Percentiles rank a stretch among this genome's conserved stretches.
Conservation (phyloP, 345 rosid species). For the Punica granatum region DNA sequence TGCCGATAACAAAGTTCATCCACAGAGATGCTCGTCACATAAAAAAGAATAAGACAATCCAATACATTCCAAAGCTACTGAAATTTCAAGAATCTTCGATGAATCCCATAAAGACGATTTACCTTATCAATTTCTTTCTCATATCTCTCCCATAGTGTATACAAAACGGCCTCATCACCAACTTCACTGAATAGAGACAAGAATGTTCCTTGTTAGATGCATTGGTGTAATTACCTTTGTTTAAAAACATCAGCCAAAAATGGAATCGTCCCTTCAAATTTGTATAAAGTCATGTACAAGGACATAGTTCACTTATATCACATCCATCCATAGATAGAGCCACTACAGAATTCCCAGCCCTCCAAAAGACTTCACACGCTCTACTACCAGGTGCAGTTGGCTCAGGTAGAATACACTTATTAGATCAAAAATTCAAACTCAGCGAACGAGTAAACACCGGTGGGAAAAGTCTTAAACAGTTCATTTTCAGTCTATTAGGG, state of each 20-base stretch:
- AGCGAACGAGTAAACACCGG: background rate
- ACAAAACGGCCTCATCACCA: conserved; percentile 46
- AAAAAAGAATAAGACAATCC: background rate
- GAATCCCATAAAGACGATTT: conserved; percentile 4
- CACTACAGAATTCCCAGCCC: background rate
- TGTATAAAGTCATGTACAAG: background rate
- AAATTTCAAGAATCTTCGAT: background rate
- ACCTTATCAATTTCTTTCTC: conserved; percentile 50
- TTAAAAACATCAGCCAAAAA: background rate
- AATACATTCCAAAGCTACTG: background rate
- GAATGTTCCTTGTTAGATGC: background rate
- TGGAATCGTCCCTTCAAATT: background rate
- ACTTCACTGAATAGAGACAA: conserved; percentile 30
- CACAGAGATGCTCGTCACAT: background rate
- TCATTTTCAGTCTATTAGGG: background rate
- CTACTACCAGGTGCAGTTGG: background rate
- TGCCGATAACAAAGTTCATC: background rate
- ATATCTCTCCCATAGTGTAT: conserved; percentile 47
- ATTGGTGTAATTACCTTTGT: background rate
- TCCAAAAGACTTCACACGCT: background rate
- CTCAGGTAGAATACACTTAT: background rate
- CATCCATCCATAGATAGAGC: too few species aligned
- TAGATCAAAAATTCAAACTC: background rate
- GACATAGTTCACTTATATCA: background rate
- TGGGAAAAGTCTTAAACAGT: too few species aligned